These are phyloP conservation scores for Seminavis robusta DNA, from an alignment of 108 stramenopile genomes.

Conservation along the genomic window DNA sequence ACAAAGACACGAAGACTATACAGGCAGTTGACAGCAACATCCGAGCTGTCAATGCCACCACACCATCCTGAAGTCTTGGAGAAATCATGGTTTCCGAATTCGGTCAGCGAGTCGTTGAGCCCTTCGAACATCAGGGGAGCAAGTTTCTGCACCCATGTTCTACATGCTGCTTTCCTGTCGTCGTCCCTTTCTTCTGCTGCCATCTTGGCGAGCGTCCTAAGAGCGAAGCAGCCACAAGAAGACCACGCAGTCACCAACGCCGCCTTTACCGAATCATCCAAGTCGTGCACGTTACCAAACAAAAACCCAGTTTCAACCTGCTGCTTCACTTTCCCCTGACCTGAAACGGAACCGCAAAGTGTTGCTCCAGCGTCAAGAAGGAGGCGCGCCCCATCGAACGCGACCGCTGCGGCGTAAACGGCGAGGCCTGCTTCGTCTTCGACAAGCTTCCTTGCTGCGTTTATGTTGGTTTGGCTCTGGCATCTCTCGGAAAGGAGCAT, in stretches of 20 bases:
- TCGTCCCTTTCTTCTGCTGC: conserved; percentile 10
- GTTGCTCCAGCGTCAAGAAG: conserved; percentile 14
- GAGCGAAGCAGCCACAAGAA: conserved; percentile 27
- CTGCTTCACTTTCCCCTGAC: no score
- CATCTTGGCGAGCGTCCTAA: conserved; percentile 23
- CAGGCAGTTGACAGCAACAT: conserved; percentile 23
- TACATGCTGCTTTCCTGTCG: conserved; percentile 15
- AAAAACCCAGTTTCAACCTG: conserved; percentile 20
- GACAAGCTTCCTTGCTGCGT: conserved; percentile 8
- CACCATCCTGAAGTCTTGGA: conserved; percentile 3
- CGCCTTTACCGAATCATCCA: conserved; percentile 31
- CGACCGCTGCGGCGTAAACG: conserved; percentile 53
- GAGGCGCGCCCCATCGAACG: conserved; percentile 68
- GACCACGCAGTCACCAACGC: conserved; percentile 48
- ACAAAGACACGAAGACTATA: conserved; percentile 7
- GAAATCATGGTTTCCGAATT: background rate
- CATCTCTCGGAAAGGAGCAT: background rate
- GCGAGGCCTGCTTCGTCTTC: conserved; percentile 36
- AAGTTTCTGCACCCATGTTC: conserved; percentile 47
- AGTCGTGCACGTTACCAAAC: conserved; percentile 11
- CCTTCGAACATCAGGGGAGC: conserved; percentile 46
- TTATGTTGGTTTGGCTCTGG: background rate
- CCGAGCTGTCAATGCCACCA: conserved; percentile 1
- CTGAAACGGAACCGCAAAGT: no score
- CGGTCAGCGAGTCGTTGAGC: conserved; percentile 20